Evolutionary conservation across 208 protist genomes (phyloP).

Genomic region (Porcisia deanei): DNA sequence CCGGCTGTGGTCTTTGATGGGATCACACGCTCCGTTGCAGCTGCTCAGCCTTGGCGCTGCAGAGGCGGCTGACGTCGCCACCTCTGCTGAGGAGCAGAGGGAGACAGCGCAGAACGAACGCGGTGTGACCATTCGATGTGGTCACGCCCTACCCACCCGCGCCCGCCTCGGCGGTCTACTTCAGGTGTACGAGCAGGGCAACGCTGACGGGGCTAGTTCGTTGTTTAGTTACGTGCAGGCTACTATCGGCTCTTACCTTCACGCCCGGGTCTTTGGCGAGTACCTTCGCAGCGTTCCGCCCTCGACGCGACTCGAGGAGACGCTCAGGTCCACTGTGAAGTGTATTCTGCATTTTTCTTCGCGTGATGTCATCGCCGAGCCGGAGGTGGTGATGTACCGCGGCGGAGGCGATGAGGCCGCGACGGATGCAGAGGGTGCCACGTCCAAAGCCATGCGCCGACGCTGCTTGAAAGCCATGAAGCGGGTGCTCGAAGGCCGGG

Average conservation of each 20-base stretch:
- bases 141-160: not conserved
- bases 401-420: not conserved
- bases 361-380: slow-evolving; percentile 12
- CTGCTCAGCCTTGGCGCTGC: not conserved
- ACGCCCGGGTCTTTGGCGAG: slow-evolving; percentile 29
- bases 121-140: not conserved
- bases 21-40: slow-evolving; percentile 19
- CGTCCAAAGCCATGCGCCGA: slow-evolving; percentile 12
- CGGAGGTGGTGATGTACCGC: not conserved
- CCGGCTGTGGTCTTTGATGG: slow-evolving; percentile 32
- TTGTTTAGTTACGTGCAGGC: slow-evolving; percentile 34
- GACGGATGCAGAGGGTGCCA: not conserved
- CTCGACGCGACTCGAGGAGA: slow-evolving; percentile 16
- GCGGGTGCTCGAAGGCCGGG: slow-evolving; percentile 5
- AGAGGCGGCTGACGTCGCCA: not conserved
- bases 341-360: slow-evolving; percentile 29
- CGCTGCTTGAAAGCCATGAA: slow-evolving; percentile 12
- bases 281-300: slow-evolving; percentile 31
- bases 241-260: slow-evolving; percentile 17
- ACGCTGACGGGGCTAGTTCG: slow-evolving; percentile 19
- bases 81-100: not conserved
- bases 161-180: slow-evolving; percentile 6
- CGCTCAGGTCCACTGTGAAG: slow-evolving; percentile 22
- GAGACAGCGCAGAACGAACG: not conserved
- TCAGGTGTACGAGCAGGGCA: slow-evolving; percentile 26